phyloP scores from a whole-genome alignment of 768 basidiomycete species.

The Heimioporus sp. region DNA sequence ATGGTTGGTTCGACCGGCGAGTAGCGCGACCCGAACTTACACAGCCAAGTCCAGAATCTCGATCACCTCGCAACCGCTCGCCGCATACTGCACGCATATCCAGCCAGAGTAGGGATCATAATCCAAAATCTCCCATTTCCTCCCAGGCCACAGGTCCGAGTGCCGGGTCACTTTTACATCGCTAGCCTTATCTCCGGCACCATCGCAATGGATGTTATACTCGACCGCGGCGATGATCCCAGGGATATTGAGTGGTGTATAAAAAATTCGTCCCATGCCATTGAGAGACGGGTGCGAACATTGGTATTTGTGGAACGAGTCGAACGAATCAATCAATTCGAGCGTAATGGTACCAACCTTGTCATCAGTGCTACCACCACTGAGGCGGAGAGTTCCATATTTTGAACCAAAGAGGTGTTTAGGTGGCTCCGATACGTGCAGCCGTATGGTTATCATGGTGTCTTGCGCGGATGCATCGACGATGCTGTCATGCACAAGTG shows the following conservation, averaged over 20 bases:
- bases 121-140: conserved; percentile 3
- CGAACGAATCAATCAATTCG: not conserved
- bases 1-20: no score
- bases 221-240: conserved; percentile 6
- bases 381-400: conserved; percentile 10
- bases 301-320: not conserved
- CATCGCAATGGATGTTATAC: conserved; percentile 4
- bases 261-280: conserved; percentile 11
- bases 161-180: conserved; percentile 1
- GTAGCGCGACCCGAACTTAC: not conserved
- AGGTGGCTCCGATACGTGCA: not conserved
- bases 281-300: conserved; percentile 11
- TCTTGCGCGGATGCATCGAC: conserved; percentile 8
- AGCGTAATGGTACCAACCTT: conserved; percentile 11
- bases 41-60: conserved; percentile 17
- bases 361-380: not conserved
- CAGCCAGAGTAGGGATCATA: conserved; percentile 22
- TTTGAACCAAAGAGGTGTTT: not conserved
- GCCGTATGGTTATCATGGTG: conserved; percentile 6
- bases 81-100: conserved; percentile 5
- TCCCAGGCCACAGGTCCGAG: not conserved
- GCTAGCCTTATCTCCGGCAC: no score
- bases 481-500: conserved; percentile 12
- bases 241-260: not conserved
- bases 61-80: not conserved